Conservation (phyloP, 495 filamentous ascomycete species). For the Pseudotulostoma volvatum region DNA sequence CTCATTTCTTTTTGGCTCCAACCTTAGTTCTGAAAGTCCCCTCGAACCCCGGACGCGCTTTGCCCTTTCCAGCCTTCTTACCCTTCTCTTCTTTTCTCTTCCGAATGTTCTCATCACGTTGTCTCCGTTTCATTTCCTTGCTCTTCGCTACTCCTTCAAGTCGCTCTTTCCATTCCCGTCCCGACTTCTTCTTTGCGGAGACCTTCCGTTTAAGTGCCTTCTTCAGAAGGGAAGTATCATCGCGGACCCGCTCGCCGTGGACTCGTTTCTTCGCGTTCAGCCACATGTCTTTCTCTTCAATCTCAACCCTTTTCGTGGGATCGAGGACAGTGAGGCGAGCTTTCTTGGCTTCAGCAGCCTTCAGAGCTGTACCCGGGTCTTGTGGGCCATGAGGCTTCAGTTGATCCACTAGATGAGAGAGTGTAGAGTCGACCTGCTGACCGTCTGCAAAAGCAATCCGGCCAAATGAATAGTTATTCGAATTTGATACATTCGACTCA, state of each 20-base stretch:
- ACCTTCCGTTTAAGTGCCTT: slow-evolving; percentile 92
- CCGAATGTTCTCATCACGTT: slow-evolving; percentile 72
- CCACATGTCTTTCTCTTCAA: slow-evolving; percentile 90
- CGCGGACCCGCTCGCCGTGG: slow-evolving; percentile 77
- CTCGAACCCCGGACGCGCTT: slow-evolving; percentile 72
- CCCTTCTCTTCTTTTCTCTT: slow-evolving; percentile 67
- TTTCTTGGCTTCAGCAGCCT: slow-evolving; percentile 53
- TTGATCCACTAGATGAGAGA: slow-evolving; percentile 40
- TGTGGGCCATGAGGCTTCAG: slow-evolving; percentile 57
- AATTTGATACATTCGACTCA: slow-evolving; percentile 24
- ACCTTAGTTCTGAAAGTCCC: slow-evolving; percentile 61
- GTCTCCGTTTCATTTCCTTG: slow-evolving; percentile 66
- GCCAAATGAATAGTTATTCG: slow-evolving; percentile 69
- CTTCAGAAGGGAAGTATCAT: slow-evolving; percentile 77
- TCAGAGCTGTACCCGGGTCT: slow-evolving; percentile 61
- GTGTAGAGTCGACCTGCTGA: slow-evolving; percentile 48
- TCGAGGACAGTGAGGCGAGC: slow-evolving; percentile 54
- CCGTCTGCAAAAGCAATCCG: slow-evolving; percentile 78
- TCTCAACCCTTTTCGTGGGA: slow-evolving; percentile 59
- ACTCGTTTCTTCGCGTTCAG: slow-evolving; percentile 77
- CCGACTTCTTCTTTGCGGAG: slow-evolving; percentile 73
- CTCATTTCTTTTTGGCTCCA: slow-evolving; percentile 28
- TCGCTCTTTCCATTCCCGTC: slow-evolving; percentile 76
- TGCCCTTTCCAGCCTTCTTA: slow-evolving; percentile 42
- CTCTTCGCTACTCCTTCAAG: slow-evolving; percentile 56